Conservation (phyloP, 257 asterid species). For the Capsicum rhomboideum region DNA sequence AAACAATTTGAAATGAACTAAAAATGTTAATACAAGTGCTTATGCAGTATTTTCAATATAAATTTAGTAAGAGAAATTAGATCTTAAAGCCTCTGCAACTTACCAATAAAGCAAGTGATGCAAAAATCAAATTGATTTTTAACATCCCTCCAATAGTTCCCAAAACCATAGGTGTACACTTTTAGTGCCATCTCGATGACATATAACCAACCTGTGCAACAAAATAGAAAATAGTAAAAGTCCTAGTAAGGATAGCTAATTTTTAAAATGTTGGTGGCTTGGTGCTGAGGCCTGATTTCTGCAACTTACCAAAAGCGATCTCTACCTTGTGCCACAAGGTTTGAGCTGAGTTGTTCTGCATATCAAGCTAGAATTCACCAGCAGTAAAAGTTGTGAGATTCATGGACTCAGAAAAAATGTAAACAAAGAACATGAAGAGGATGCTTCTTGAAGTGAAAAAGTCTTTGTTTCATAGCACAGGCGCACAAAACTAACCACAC, state of each 20-base stretch:
- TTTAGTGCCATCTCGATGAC: constrained; percentile 82
- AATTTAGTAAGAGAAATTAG: not conserved
- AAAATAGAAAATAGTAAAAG: constrained; percentile 12
- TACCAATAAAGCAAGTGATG: constrained; percentile 91
- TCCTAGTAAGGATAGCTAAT: not conserved
- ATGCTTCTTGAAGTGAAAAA: not conserved
- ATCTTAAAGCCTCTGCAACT: constrained; percentile 7
- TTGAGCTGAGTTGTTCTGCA: constrained; percentile 67
- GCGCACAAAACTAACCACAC: not conserved
- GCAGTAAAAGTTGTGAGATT: constrained; percentile 7
- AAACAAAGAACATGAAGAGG: not conserved
- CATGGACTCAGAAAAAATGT: not conserved
- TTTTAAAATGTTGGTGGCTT: not conserved
- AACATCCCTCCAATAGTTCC: constrained; percentile 91
- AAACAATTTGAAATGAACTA: not conserved
- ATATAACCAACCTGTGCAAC: constrained; percentile 78
- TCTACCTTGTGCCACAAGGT: constrained; percentile 72
- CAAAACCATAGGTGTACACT: constrained; percentile 73
- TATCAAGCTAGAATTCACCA: constrained; percentile 70
- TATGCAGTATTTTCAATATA: not conserved
- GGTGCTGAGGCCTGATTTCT: not conserved
- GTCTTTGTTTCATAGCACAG: not conserved
- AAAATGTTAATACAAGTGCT: not conserved
- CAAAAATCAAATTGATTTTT: constrained; percentile 87
- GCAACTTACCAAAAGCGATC: constrained; percentile 68